Evolutionary conservation across 495 filamentous ascomycete species (phyloP).

Genomic region (Neurospora intermedia): DNA sequence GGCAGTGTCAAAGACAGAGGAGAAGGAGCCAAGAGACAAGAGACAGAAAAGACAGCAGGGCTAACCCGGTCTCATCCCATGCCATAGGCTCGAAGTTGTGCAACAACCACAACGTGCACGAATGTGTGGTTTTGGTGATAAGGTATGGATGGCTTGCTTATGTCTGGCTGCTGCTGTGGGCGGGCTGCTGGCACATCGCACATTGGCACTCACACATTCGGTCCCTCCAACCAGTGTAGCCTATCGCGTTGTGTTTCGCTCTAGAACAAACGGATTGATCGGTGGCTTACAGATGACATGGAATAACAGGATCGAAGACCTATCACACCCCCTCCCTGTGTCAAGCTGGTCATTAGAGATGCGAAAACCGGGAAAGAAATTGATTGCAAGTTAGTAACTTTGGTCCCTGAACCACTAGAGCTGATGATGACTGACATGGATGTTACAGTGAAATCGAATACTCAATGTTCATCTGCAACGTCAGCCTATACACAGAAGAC

Average conservation of each 20-base stretch:
- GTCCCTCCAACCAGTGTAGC: not conserved
- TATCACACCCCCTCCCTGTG: conserved; percentile 92
- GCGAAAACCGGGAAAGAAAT: conserved; percentile 71
- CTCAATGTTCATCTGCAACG: conserved; percentile 83
- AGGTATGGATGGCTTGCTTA: conserved; percentile 42
- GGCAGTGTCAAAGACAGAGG: not conserved
- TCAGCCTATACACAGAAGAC: conserved; percentile 83
- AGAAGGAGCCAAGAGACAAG: not conserved
- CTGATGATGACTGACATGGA: not conserved
- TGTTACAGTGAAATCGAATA: conserved; percentile 53
- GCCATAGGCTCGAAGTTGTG: conserved; percentile 61
- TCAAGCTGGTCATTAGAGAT: conserved; percentile 75
- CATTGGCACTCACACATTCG: not conserved
- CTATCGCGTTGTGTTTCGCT: not conserved
- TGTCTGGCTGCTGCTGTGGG: not conserved
- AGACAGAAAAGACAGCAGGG: not conserved
- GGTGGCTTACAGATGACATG: not conserved
- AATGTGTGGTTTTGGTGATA: conserved; percentile 99
- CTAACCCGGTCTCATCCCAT: not conserved
- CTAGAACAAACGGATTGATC: not conserved
- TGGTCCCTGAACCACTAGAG: no score
- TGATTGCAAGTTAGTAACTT: conserved; percentile 65
- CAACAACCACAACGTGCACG: conserved; percentile 91
- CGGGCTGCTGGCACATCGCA: not conserved
- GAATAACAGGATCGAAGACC: conserved; percentile 71